Base-by-base conservation (phyloP, 495 filamentous ascomycete species). In the Penicillium angulare region DNA sequence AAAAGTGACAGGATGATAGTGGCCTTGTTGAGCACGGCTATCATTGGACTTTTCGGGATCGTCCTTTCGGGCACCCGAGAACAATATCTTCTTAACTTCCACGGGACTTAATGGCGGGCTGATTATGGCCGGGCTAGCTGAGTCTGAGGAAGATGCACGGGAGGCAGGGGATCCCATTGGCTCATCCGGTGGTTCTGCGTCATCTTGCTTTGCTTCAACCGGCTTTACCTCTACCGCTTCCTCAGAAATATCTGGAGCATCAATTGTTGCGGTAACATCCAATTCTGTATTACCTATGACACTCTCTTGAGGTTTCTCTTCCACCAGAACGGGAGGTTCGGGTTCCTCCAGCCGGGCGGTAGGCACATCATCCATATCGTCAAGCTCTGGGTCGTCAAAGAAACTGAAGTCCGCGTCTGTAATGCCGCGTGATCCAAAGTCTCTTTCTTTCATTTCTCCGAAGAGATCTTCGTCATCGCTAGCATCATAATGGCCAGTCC, bases 341-440 rank as follows among this genome's bases (percentile, higher is more conserved):
- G 42, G 27, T 38, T 62, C 59, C 12, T 56, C 32, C 13, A 40
- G 8, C 35, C 57, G 49, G 8, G 57, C 47, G 8, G 40, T 6
- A 17, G 52, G 35, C 7, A 36, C 26, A 22, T 34, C 60, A 21
- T 44, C 55, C 53, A 69, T 63, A n/a, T 45, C 66, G 7, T 71
- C 73, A 17, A 78, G 63, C 40, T 69, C 76, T 5, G 77, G 78
- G 35, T 85, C 81, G 60, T 95, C 89, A 49, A 96, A 96, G 61
- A 95, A 96, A 66, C 81, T 92, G 67, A 96, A 96, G 62, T 96
- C 91, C 3, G 84, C 74, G 58, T 96, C 91, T 2, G 89, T 92
- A 16, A 96, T 82, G n/a, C 85, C 88, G 55, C 83, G 86, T 17
- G 85, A 77, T 17, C 83, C 89, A 66, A 95, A 96, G 49, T 92